These are phyloP conservation scores for Circinella umbellata DNA, from an alignment of 371 early-diverging fungal species.

Conservation along the genomic window DNA sequence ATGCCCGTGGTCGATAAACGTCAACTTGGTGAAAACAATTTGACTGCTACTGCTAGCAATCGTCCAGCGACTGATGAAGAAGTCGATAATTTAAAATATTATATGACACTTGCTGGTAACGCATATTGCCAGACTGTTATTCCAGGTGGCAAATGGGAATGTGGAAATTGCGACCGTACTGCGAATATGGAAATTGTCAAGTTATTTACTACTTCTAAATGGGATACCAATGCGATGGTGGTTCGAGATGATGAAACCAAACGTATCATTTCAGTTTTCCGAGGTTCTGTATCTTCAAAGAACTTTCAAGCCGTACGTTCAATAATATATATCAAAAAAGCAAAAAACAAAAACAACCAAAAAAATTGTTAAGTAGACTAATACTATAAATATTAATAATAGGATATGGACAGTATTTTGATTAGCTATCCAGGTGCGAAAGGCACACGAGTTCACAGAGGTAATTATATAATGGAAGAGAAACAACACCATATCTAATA, in stretches of 20 bases:
- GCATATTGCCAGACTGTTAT: constrained; percentile 26
- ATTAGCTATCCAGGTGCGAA: constrained; percentile 17
- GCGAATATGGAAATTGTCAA: constrained; percentile 19
- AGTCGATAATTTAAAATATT: constrained; percentile 7
- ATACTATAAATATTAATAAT: background rate
- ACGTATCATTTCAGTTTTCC: constrained; percentile 25
- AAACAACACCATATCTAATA: too few species aligned
- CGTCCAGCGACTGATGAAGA: constrained; percentile 13
- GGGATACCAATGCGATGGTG: constrained; percentile 25
- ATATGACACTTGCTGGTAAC: constrained; percentile 15
- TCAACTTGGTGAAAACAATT: background rate
- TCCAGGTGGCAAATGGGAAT: constrained; percentile 18
- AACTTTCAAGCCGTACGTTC: constrained; percentile 2
- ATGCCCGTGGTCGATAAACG: background rate
- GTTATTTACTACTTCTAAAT: constrained; percentile 19
- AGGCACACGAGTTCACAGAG: constrained; percentile 24
- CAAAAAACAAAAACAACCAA: background rate
- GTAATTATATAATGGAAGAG: background rate
- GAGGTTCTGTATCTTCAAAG: constrained; percentile 11
- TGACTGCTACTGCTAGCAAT: too few species aligned
- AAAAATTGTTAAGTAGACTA: too few species aligned
- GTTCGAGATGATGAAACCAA: constrained; percentile 25
- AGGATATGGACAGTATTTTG: constrained; percentile 17
- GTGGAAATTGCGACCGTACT: constrained; percentile 18
- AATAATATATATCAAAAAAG: background rate